Percentiles rank a stretch among this genome's conserved stretches.
Conservation (phyloP, 805 yeast species). For the Hagleromyces aurorensis region DNA sequence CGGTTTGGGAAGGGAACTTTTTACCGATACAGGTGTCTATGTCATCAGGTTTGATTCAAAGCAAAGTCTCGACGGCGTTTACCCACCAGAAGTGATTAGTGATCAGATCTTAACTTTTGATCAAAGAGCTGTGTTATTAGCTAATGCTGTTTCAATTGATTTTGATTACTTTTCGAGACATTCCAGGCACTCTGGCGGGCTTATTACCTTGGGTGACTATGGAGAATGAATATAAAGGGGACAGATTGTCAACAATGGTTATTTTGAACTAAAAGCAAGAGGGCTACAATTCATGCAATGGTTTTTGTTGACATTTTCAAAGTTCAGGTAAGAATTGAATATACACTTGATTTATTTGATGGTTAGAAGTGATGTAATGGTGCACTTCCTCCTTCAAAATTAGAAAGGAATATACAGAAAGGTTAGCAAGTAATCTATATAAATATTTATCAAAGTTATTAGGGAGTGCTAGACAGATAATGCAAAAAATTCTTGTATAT, state of each 20-base stretch:
- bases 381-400: no score
- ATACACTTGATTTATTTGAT: no score
- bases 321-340: no score
- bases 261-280: conserved; percentile 13
- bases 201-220: conserved; percentile 22
- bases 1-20: conserved; percentile 85
- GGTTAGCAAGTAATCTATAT: no score
- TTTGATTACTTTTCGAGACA: conserved; percentile 97
- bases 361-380: no score
- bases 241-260: conserved; percentile 1
- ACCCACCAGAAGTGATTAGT: conserved; percentile 35
- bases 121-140: conserved; percentile 79
- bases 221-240: conserved; percentile 14
- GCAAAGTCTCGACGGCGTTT: conserved; percentile 52
- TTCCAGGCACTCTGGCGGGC: conserved; percentile 48
- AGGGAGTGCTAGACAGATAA: no score
- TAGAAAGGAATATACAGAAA: no score
- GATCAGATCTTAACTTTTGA: conserved; percentile 49
- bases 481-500: no score
- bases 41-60: conserved; percentile 72
- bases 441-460: no score
- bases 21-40: conserved; percentile 93
- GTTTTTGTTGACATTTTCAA: no score
- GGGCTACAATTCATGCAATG: background rate
- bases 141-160: conserved; percentile 85